Base-by-base conservation (phyloP, 108 stramenopile species). In the Cafeteria roenbergensis region DNA sequence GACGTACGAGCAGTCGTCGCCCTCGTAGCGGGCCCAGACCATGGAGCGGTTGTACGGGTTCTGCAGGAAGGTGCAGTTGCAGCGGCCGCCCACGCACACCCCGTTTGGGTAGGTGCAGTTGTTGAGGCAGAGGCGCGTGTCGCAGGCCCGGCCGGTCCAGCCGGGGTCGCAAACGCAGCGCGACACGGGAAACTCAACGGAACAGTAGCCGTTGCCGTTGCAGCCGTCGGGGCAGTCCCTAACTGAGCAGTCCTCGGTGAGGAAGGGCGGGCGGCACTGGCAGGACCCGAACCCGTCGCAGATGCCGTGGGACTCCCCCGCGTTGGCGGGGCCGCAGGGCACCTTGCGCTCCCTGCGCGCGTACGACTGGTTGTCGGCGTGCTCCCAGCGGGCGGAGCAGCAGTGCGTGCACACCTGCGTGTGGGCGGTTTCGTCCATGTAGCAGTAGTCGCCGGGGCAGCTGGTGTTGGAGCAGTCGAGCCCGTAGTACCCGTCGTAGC, bases 71-170 rank as follows among this genome's bases (percentile, higher is more conserved):
- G 56, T 56, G 76, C 88, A 90, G 32, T 28, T 58, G 76, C 89
- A 90, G 29, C 29, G 1, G 20, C 89, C 71, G 34, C 56, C 69
- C 63, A 87, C 69, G 73, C 88, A 89, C 3, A 64, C 48, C 37
- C 88, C 88, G 70, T 90, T 87, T 20, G 89, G 89, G 61, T 68
- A 89, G n/a, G 77, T 74, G 68, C 88, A 90, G 71, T 89, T 90
- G 73, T 88, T 84, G 57, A 88, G 75, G 70, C 87, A 90, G 51
- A 83, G 75, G 14, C 56, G 9, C 48, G 75, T 64, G 71, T 87
- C 73, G 74, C 87, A 90, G 51, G 67, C 65, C 65, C 84, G 78
- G 33, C 85, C 87, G 35, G 77, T 80, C 70, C 86, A 90, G 20
- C 88, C 88, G 29, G 83, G 69, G 65, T 85, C 73, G 72, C 89